phyloP scores from a whole-genome alignment of 75 land plant genomes.

The Gnetum montanum region DNA sequence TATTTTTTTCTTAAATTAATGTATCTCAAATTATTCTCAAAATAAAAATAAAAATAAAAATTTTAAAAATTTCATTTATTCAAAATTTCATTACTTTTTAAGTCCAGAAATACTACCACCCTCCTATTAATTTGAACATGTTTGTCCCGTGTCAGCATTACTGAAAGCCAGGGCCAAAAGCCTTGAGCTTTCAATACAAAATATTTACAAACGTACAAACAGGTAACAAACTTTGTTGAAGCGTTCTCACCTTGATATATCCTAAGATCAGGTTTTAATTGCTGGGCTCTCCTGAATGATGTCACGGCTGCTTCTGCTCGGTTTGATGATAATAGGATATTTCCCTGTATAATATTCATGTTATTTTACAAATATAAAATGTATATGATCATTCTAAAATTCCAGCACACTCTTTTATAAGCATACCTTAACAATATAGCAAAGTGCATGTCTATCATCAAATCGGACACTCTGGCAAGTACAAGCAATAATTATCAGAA shows the following conservation, averaged over 20 bases:
- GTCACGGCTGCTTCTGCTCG: slow-evolving; percentile 80
- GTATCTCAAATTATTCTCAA: too few relatives aligned
- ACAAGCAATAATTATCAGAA: neutral
- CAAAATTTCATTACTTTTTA: too few relatives aligned
- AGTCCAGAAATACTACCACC: too few relatives aligned
- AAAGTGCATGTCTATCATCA: slow-evolving; percentile 82
- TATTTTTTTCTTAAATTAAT: too few relatives aligned
- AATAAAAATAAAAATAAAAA: too few relatives aligned
- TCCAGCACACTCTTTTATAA: neutral
- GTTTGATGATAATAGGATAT: slow-evolving; percentile 54
- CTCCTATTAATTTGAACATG: too few relatives aligned
- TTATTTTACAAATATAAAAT: neutral
- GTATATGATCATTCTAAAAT: neutral
- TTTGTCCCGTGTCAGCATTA: too few relatives aligned
- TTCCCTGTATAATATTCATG: slow-evolving; percentile 44
- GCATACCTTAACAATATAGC: slow-evolving; percentile 81
- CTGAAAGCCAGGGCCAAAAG: too few relatives aligned
- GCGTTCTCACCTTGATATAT: slow-evolving; percentile 70
- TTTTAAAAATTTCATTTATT: too few relatives aligned
- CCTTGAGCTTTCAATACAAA: too few relatives aligned
- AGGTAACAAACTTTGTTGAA: too few relatives aligned
- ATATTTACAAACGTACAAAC: too few relatives aligned
- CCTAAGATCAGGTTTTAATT: slow-evolving; percentile 88
- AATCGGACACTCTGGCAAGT: slow-evolving; percentile 75
- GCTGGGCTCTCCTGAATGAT: slow-evolving; percentile 84